Evolutionary conservation across 2,329 filamentous ascomycete genomes (phyloP).

Genomic region (Alternaria tenuissima): DNA sequence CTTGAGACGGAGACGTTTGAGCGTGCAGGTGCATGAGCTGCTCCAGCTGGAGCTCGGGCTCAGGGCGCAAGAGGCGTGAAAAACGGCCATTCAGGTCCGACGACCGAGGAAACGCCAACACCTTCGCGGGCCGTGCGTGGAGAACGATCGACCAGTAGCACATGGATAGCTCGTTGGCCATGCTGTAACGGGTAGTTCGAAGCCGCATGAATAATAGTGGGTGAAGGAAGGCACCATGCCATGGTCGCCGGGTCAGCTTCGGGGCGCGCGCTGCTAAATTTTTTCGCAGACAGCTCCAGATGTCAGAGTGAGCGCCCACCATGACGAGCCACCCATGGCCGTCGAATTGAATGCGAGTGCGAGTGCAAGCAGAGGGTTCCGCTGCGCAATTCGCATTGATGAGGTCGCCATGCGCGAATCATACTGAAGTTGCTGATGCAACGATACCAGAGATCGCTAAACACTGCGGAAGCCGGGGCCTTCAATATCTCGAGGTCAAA

Average conservation of each 20-base stretch:
- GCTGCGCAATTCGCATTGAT: not conserved
- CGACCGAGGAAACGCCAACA: conserved; percentile 30
- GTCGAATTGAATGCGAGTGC: not conserved
- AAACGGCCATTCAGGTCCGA: conserved; percentile 37
- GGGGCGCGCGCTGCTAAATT: conserved; percentile 15
- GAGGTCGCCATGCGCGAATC: conserved; percentile 12
- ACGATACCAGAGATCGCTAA: conserved; percentile 35
- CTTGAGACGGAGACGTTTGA: conserved; percentile 42
- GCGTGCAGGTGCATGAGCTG: conserved; percentile 37
- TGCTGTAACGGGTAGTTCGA: conserved; percentile 23
- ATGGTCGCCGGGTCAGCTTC: conserved; percentile 18
- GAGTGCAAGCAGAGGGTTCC: not conserved
- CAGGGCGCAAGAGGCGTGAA: conserved; percentile 33
- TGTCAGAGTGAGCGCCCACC: not conserved
- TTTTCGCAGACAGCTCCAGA: conserved; percentile 5
- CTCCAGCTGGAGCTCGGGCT: conserved; percentile 33
- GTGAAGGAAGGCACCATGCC: conserved; percentile 4
- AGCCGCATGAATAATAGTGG: conserved; percentile 16
- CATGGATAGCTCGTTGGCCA: conserved; percentile 17
- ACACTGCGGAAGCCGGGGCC: conserved; percentile 28
- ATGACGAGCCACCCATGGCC: not conserved
- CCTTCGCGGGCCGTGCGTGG: conserved; percentile 37
- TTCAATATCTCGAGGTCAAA: conserved; percentile 36
- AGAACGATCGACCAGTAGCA: conserved; percentile 37
- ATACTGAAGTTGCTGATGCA: conserved; percentile 30